Base-by-base conservation (phyloP, 2,329 filamentous ascomycete genomes). In the Alternaria longipes region DNA sequence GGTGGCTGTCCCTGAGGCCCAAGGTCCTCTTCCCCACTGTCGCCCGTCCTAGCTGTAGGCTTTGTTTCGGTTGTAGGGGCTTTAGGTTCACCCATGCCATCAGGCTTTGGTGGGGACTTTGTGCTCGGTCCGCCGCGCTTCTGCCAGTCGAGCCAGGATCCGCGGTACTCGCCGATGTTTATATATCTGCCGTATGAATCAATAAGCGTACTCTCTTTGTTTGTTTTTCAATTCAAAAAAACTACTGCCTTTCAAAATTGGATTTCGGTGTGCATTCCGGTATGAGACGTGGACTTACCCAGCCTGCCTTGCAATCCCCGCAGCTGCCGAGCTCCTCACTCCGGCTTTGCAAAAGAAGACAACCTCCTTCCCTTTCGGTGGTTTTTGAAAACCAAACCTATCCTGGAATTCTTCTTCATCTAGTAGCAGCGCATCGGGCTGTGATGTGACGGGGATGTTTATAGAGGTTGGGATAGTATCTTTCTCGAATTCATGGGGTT, bases 291-390 rank as follows among this genome's bases (percentile, higher is more conserved):
- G 3, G 3, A 52, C 80, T 85, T 90, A 98, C 56, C 94, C 94
- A 2, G 89, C 90, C 74, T 91, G 86, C 70, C 84, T 83, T 30
- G 95, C 95, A 77, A 97, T 79, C 66, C 86, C 84, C 7, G 93
- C 93, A 7, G 94, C 94, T 0, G 91, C 87, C 46, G 85, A 83
- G 69, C 92, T 93, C 75, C 95, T 85, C 65, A 98, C 92, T 2
- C 95, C 95, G 0, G 94, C 90, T 82, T 93, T 96, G 81, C 95
- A 99, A 79, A 97, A 98, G 73, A 98, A 95, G 4, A 98, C 64
- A 5, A 75, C 49, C 28, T 72, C 68, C 36, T 74, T 71, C 16
- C 60, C 60, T 18, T 53, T 54, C 14, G 69, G 69, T 12, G 73
- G 73, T 56, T 75, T 75, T 49, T 56, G 49, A 74, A 91, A 97